Percentiles rank a stretch among this genome's conserved stretches.
These are phyloP conservation scores for Leccinum rimulosum DNA, from an alignment of 768 basidiomycete species.

Conservation along the genomic window DNA sequence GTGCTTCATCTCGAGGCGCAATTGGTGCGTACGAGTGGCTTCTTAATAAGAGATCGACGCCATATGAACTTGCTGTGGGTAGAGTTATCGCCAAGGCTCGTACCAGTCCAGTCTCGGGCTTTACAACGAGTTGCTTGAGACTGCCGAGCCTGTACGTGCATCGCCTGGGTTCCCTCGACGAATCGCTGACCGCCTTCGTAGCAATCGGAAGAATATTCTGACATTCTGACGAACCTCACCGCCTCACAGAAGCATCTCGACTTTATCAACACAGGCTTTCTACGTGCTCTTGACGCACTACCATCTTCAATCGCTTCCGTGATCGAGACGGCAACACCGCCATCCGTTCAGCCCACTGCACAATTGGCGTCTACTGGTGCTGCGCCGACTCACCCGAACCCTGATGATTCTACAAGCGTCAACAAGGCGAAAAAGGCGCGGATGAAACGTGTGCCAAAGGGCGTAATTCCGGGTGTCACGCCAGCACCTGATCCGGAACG, in stretches of 20 bases:
- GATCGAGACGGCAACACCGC: slow-evolving; percentile 64
- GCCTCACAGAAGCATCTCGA: slow-evolving; percentile 82
- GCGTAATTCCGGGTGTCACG: slow-evolving; percentile 76
- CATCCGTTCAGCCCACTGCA: slow-evolving; percentile 39
- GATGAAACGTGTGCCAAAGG: slow-evolving; percentile 66
- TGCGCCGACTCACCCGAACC: slow-evolving; percentile 23
- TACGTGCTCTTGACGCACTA: slow-evolving; percentile 59
- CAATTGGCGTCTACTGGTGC: slow-evolving; percentile 27
- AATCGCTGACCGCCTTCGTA: slow-evolving; percentile 30
- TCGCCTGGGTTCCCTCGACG: slow-evolving; percentile 1
- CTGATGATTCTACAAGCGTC: slow-evolving; percentile 35
- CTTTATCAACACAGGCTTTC: slow-evolving; percentile 73
- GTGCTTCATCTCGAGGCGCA: slow-evolving; percentile 83
- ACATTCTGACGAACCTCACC: slow-evolving; percentile 81
- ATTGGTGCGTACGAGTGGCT: slow-evolving; percentile 51
- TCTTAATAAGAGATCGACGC: slow-evolving; percentile 18
- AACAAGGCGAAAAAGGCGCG: slow-evolving; percentile 51
- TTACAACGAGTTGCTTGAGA: slow-evolving; percentile 80
- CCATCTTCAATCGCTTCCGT: slow-evolving; percentile 48
- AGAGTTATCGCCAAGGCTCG: slow-evolving; percentile 78
- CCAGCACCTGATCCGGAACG: slow-evolving; percentile 83
- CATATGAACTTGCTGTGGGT: slow-evolving; percentile 10
- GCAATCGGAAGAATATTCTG: slow-evolving; percentile 86
- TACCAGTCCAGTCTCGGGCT: slow-evolving; percentile 73
- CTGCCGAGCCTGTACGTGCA: slow-evolving; percentile 67